Evolutionary conservation across 257 asterid species (phyloP).

Genomic region (Solanum stenotomum): DNA sequence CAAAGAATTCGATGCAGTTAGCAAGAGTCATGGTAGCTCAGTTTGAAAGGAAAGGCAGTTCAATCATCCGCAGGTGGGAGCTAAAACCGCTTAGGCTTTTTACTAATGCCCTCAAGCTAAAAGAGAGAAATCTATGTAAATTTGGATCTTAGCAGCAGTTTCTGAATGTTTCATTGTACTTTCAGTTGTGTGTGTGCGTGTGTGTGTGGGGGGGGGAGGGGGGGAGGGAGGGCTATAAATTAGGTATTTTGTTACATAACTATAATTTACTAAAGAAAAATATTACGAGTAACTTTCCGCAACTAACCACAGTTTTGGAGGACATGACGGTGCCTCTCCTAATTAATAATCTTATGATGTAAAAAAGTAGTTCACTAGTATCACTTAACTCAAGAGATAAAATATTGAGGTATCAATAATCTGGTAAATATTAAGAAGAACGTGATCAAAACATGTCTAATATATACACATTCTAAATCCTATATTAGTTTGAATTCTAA

Average conservation of each 20-base stretch:
- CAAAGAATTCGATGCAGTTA: not conserved
- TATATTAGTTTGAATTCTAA: not conserved
- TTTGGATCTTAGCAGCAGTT: too few species aligned
- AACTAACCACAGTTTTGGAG: not conserved
- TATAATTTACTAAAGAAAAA: not conserved
- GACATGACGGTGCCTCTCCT: not conserved
- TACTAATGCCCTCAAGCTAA: too few species aligned
- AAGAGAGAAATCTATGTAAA: too few species aligned
- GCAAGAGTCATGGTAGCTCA: not conserved
- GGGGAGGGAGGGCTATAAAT: not conserved
- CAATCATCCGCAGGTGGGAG: too few species aligned
- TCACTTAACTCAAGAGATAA: not conserved
- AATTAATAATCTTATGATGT: not conserved
- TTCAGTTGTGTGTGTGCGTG: not conserved
- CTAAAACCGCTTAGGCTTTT: too few species aligned
- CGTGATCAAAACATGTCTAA: not conserved
- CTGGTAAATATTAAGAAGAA: not conserved
- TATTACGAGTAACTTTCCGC: not conserved
- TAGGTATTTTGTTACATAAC: not conserved
- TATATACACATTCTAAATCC: not conserved
- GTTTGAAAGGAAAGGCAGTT: not conserved
- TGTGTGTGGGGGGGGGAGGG: too few species aligned
- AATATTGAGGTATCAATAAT: not conserved
- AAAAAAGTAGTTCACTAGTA: not conserved
- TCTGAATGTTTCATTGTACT: not conserved